Percentiles rank a stretch among this genome's conserved stretches.
phyloP scores from a whole-genome alignment of 1,284 basidiomycete genomes.

The Malassezia furfur region DNA sequence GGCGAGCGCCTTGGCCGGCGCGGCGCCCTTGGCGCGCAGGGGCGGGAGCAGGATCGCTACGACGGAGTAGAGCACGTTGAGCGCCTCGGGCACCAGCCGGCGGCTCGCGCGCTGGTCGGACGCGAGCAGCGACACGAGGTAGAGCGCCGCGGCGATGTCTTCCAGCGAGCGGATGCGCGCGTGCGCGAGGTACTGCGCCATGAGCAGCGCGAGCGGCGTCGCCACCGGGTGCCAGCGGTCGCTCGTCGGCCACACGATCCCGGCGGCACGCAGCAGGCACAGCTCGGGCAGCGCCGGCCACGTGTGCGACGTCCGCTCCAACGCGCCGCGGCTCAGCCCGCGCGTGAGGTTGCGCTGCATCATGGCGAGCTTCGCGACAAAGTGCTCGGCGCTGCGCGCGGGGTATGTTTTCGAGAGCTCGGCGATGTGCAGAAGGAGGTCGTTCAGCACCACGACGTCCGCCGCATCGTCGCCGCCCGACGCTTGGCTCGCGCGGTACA shows the following conservation, averaged over 20 bases:
- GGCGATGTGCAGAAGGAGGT: constrained; percentile 70
- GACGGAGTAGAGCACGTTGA: constrained; percentile 69
- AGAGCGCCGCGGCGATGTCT: constrained; percentile 77
- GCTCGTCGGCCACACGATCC: constrained; percentile 81
- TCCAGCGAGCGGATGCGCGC: constrained; percentile 63
- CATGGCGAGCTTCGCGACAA: constrained; percentile 69
- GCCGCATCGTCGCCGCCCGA: constrained; percentile 42
- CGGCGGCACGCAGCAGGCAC: constrained; percentile 67
- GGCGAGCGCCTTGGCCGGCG: constrained; percentile 24
- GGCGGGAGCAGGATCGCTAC: constrained; percentile 61
- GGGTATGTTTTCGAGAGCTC: constrained; percentile 74
- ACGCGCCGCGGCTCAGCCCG: constrained; percentile 67
- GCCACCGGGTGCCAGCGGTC: constrained; percentile 84
- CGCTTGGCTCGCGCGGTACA: constrained; percentile 53
- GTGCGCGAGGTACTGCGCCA: constrained; percentile 82
- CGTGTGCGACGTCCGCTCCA: constrained; percentile 61
- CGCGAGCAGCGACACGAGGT: constrained; percentile 70
- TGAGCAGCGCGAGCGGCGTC: constrained; percentile 73
- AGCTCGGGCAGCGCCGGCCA: constrained; percentile 82
- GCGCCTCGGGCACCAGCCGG: constrained; percentile 76
- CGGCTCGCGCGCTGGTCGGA: constrained; percentile 71
- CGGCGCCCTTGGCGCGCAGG: neutral
- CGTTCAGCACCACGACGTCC: constrained; percentile 58
- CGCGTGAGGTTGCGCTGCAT: constrained; percentile 91
- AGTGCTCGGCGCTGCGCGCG: constrained; percentile 65